Evolutionary conservation across 1,139 yeast species (phyloP).

Genomic region (Hansenula anomala): DNA sequence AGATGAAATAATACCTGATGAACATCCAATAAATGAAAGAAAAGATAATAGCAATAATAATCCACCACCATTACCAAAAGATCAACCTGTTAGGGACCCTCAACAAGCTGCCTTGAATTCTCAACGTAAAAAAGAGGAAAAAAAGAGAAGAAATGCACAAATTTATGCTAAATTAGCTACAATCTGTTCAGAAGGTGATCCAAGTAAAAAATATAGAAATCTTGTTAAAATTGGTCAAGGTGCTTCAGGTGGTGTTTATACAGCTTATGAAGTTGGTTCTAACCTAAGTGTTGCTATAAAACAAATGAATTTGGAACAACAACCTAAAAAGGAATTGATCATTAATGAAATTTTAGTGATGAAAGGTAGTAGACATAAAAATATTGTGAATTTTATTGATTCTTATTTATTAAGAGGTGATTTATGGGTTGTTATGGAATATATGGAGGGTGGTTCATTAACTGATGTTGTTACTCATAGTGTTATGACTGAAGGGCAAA

Average conservation of each 20-base stretch:
- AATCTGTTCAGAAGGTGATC: constrained; percentile 86
- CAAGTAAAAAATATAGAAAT: constrained; percentile 65
- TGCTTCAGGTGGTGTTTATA: constrained; percentile 95
- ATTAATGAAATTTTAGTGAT: constrained; percentile 91
- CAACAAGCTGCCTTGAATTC: constrained; percentile 53
- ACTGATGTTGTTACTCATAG: constrained; percentile 95
- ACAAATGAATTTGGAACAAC: constrained; percentile 89
- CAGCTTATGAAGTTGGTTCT: constrained; percentile 68
- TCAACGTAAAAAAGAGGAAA: constrained; percentile 73
- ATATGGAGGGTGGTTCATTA: constrained; percentile 96
- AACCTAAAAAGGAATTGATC: constrained; percentile 93
- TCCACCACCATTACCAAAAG: constrained; percentile 12
- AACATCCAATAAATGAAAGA: constrained; percentile 15
- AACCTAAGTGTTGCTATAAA: constrained; percentile 82
- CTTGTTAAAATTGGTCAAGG: constrained; percentile 92
- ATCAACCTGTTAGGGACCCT: constrained; percentile 43
- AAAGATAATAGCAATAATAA: not conserved
- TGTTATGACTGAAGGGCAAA: constrained; percentile 96
- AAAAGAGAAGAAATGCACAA: constrained; percentile 62
- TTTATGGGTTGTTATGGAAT: constrained; percentile 96
- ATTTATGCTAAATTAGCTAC: constrained; percentile 64
- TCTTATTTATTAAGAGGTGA: constrained; percentile 71
- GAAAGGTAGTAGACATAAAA: constrained; percentile 87
- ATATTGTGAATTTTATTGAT: constrained; percentile 89
- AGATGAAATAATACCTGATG: constrained; percentile 2